Evolutionary conservation across 164 flowering plant genomes (phyloP).

Genomic region (Nymphaea thermarum): DNA sequence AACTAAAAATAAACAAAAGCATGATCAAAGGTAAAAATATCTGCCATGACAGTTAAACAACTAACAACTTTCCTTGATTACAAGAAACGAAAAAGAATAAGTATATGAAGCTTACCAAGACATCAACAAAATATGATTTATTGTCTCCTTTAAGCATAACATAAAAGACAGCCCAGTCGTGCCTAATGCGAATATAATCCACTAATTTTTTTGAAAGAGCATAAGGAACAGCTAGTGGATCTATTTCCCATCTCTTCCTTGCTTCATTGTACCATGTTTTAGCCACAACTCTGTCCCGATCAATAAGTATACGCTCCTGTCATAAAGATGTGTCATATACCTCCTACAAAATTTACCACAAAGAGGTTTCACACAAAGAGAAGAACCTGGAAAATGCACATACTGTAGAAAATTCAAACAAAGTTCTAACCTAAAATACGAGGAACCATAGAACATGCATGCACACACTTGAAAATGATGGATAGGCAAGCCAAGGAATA

Average conservation of each 20-base stretch:
- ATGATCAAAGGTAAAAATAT: background rate
- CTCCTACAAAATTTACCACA: background rate
- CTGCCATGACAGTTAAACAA: background rate
- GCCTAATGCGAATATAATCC: constrained; percentile 70
- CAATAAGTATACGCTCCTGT: constrained; percentile 68
- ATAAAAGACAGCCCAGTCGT: constrained; percentile 91
- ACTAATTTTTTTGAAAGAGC: constrained; percentile 74
- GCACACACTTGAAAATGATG: no score
- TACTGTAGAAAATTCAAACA: constrained; percentile 1
- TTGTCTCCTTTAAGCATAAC: constrained; percentile 69
- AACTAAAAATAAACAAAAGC: background rate
- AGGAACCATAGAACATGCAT: no score
- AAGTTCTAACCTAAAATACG: no score
- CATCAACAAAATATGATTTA: constrained; percentile 59
- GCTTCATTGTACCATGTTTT: constrained; percentile 76
- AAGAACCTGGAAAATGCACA: background rate
- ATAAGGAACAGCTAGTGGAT: constrained; percentile 77
- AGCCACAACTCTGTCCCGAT: constrained; percentile 76
- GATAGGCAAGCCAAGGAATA: no score
- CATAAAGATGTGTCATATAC: constrained; percentile 7
- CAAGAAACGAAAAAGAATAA: background rate
- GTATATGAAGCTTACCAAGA: constrained; percentile 31
- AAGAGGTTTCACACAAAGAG: background rate
- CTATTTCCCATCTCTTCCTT: constrained; percentile 80
- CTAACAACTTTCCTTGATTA: no score